phyloP scores from a whole-genome alignment of 768 basidiomycete genomes.

The Imleria badia region DNA sequence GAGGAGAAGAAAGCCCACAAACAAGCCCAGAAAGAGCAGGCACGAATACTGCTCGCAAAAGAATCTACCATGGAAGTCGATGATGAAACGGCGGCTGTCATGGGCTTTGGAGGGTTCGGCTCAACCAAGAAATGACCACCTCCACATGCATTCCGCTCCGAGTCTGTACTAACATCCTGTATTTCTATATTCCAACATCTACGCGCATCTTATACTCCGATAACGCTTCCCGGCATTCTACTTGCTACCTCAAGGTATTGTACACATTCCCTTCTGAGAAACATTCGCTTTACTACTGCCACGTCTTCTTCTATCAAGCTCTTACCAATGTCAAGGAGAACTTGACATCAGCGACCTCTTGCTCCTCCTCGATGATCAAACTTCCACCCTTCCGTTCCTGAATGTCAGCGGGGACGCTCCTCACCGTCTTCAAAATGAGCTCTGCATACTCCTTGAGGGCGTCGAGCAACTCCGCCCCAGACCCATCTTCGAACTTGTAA shows the following conservation, averaged over 20 bases:
- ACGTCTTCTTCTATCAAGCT: constrained; percentile 14
- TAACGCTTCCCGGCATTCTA: neutral
- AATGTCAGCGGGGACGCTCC: constrained; percentile 64
- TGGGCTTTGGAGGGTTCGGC: constrained; percentile 94
- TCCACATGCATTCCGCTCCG: neutral
- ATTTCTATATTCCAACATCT: constrained; percentile 11
- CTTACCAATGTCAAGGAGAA: constrained; percentile 69
- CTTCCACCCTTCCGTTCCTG: constrained; percentile 49
- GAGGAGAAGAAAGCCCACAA: constrained; percentile 77
- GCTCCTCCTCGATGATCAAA: constrained; percentile 80
- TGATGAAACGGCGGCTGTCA: constrained; percentile 72
- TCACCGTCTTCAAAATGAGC: constrained; percentile 70
- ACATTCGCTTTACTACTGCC: neutral
- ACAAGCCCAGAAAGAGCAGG: constrained; percentile 74
- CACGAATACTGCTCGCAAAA: constrained; percentile 63
- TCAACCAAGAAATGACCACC: constrained; percentile 71
- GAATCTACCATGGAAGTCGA: constrained; percentile 48
- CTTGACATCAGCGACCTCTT: constrained; percentile 78
- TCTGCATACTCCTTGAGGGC: constrained; percentile 69
- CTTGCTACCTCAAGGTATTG: constrained; percentile 20
- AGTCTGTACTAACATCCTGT: constrained; percentile 17
- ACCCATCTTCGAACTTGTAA: constrained; percentile 73
- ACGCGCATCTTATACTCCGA: neutral
- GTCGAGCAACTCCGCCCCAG: constrained; percentile 58
- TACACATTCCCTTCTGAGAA: constrained; percentile 5